phyloP scores from a whole-genome alignment of 139 green algal genomes.

The Picochlorum sp. region DNA sequence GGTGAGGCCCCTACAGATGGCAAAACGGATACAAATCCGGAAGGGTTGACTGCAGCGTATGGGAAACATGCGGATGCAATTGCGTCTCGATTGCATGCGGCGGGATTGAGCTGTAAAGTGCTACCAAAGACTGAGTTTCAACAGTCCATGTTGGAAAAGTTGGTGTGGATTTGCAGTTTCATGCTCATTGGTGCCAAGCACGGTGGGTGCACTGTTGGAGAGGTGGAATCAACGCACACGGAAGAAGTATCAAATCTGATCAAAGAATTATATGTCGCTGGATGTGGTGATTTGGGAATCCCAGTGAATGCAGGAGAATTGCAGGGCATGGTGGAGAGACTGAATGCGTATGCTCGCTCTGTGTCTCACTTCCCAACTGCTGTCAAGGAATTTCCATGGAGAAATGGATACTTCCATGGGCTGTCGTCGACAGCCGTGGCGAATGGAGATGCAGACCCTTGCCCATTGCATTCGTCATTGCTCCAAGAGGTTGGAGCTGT shows the following conservation, averaged over 20 bases:
- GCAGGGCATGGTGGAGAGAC: conserved; percentile 33
- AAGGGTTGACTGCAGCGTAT: conserved; percentile 85
- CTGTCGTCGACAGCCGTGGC: conserved; percentile 47
- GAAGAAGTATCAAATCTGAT: conserved; percentile 60
- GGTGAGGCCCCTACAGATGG: conserved; percentile 82
- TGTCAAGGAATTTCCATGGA: conserved; percentile 97
- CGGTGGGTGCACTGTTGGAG: conserved; percentile 65
- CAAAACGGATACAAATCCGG: conserved; percentile 92
- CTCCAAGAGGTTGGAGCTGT: conserved; percentile 75
- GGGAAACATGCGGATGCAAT: conserved; percentile 77
- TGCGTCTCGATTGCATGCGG: conserved; percentile 59
- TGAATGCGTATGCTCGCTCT: conserved; percentile 78
- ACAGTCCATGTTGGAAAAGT: conserved; percentile 93
- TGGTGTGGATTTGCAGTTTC: conserved; percentile 97
- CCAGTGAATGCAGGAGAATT: conserved; percentile 37
- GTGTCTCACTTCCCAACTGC: conserved; percentile 95
- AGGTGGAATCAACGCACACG: conserved; percentile 65
- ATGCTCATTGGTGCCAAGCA: conserved; percentile 89
- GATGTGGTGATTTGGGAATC: conserved; percentile 52
- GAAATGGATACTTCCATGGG: conserved; percentile 93
- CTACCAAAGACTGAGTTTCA: conserved; percentile 55
- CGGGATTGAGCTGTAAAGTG: conserved; percentile 86
- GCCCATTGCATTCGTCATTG: conserved; percentile 72
- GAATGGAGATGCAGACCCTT: conserved; percentile 72
- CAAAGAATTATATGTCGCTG: conserved; percentile 68